Evolutionary conservation across 116 monocot species (phyloP), one percentile per base, ranked within the genome.

Genomic region (Dioscorea cayenensis): DNA sequence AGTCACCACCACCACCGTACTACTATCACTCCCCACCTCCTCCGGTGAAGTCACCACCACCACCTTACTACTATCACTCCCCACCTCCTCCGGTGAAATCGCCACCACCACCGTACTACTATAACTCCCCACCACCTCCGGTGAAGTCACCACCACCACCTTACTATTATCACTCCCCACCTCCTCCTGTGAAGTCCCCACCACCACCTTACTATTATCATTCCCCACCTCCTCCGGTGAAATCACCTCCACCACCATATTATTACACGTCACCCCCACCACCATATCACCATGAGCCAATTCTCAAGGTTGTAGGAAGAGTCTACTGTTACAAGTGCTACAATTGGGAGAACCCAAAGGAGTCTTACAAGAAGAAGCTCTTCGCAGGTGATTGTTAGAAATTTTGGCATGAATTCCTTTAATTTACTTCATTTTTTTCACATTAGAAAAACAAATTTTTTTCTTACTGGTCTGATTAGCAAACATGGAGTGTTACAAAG

Each of bases 241-340:
- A 27, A 28, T 65, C 49, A 4, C 28, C 23, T 7, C 66, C 66
- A 14, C 66, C 66, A 32, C 23, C 71, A 2, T 71, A 71, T 28
- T 18, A 29, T 25, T 71, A 52, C 71, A 71, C 21, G 11, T 60
- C 73, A 63, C 72, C 63, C 3, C 38, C 66, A 29, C 35, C 38
- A 25, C 70, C 70, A 0, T 59, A 70, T 59, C 70, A 71, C 77
- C 71, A 77, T 58, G 52, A 55, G 36, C 68, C 61, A 10, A 5
- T 65, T 0, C 35, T 77, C 8, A 71, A 71, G 52, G 77, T 77
- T 12, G 65, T 66, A 13, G 77, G 77, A 20, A 64, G 50, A 20
- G 77, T 77, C 37, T 77, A 64, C 37, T 79, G 79, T 69, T 74
- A 75, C 74, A 64, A 70, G 59, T 80, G 80, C 65, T 80, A 80